These are phyloP conservation scores for Limnanthes douglasii DNA, from an alignment of 345 rosid species.

Conservation along the genomic window DNA sequence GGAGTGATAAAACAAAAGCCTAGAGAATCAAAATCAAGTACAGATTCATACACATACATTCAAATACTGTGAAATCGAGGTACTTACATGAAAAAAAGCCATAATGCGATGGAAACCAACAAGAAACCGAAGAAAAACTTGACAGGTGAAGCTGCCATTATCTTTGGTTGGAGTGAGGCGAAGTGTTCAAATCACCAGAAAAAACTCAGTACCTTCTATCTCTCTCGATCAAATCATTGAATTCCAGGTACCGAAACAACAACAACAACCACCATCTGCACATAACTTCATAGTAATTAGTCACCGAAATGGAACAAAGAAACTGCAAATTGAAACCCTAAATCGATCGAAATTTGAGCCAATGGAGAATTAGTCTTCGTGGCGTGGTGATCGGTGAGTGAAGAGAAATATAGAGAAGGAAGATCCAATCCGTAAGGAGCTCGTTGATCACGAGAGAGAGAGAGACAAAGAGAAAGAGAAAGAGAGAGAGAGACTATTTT, in stretches of 20 bases:
- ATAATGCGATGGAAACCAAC: slow-evolving; percentile 51
- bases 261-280: slow-evolving; percentile 13
- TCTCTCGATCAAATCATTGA: slow-evolving; percentile 12
- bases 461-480: slow-evolving; percentile 4
- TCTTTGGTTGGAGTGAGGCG: slow-evolving; percentile 5
- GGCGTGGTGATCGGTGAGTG: slow-evolving; percentile 10
- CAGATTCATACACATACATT: too few relatives aligned
- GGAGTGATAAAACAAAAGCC: too few relatives aligned
- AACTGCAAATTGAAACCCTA: slow-evolving; percentile 8
- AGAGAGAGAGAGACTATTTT: slow-evolving; percentile 10
- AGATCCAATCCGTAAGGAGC: slow-evolving; percentile 54
- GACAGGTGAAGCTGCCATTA: slow-evolving; percentile 90
- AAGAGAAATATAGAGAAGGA: slow-evolving; percentile 8
- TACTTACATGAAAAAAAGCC: slow-evolving; percentile 87
- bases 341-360: slow-evolving; percentile 10
- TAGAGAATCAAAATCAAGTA: too few relatives aligned
- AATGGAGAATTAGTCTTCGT: slow-evolving; percentile 16
- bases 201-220: slow-evolving; percentile 2
- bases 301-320: neutral
- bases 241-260: slow-evolving; percentile 7
- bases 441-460: slow-evolving; percentile 28
- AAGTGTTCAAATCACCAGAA: slow-evolving; percentile 8
- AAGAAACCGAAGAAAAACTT: slow-evolving; percentile 83
- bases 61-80: too few relatives aligned
- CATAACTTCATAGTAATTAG: slow-evolving; percentile 17